Conservation (phyloP, 305 asterid species). For the Euphrasia arctica region DNA sequence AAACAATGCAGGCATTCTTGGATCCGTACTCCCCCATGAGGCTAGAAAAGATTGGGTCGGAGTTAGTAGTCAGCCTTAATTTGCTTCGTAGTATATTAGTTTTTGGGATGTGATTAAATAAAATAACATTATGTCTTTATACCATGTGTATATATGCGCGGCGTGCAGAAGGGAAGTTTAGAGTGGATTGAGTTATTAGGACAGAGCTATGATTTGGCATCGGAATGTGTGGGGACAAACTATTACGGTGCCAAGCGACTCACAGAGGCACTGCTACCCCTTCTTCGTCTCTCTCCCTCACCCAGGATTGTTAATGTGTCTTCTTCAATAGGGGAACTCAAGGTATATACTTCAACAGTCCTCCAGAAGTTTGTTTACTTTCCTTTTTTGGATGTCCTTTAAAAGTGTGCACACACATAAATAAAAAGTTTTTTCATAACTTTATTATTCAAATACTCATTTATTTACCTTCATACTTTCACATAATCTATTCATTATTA, state of each 20-base stretch:
- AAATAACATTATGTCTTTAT: background rate
- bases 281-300: slow-evolving; percentile 40
- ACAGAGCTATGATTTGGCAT: slow-evolving; percentile 29
- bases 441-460: too few relatives aligned
- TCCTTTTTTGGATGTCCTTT: too few relatives aligned
- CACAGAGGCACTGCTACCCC: slow-evolving; percentile 37
- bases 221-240: slow-evolving; percentile 35
- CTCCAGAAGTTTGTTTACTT: too few relatives aligned
- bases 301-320: slow-evolving; percentile 50
- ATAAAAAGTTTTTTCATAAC: too few relatives aligned
- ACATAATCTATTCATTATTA: too few relatives aligned
- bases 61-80: slow-evolving; percentile 17
- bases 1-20: slow-evolving; percentile 36
- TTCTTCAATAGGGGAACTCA: slow-evolving; percentile 36
- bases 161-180: slow-evolving; percentile 26
- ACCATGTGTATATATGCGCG: background rate
- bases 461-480: too few relatives aligned
- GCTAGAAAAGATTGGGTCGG: slow-evolving; percentile 3
- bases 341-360: slow-evolving; percentile 22
- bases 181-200: slow-evolving; percentile 25
- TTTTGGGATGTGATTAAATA: background rate
- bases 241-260: slow-evolving; percentile 43
- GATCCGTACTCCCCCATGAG: slow-evolving; percentile 20
- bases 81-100: too few relatives aligned
- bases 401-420: too few relatives aligned